These are phyloP conservation scores for Tephrocybe sp. DNA, from an alignment of 768 basidiomycete species.

Conservation along the genomic window DNA sequence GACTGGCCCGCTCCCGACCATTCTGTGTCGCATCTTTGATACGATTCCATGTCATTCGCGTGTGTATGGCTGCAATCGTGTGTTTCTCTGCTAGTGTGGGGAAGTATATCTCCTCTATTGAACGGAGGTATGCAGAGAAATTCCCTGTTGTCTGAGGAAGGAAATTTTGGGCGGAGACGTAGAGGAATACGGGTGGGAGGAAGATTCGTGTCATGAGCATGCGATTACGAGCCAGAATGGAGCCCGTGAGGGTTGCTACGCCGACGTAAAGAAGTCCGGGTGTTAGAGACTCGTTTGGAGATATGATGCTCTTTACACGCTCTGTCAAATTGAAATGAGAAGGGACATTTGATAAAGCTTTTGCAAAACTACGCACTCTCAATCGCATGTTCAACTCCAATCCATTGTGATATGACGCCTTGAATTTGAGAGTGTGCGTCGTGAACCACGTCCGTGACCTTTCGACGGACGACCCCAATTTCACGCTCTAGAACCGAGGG, in stretches of 20 bases:
- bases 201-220: constrained; percentile 62
- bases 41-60: constrained; percentile 55
- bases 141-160: constrained; percentile 80
- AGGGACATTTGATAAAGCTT: not conserved
- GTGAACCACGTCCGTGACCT: constrained; percentile 51
- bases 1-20: constrained; percentile 42
- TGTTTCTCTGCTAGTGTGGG: constrained; percentile 71
- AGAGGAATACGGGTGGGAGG: constrained; percentile 73
- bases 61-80: constrained; percentile 58
- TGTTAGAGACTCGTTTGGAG: constrained; percentile 77
- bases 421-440: constrained; percentile 69
- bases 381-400: constrained; percentile 78
- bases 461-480: constrained; percentile 67
- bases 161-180: constrained; percentile 76
- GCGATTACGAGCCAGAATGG: constrained; percentile 82
- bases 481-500: constrained; percentile 74
- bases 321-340: constrained; percentile 37
- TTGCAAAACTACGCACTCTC: constrained; percentile 63
- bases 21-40: constrained; percentile 48
- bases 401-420: constrained; percentile 75
- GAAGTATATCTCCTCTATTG: constrained; percentile 68
- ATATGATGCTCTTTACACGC: constrained; percentile 79
- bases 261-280: constrained; percentile 92
- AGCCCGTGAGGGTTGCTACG: constrained; percentile 83
- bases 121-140: constrained; percentile 59